Evolutionary conservation across 2,329 filamentous ascomycete genomes (phyloP).

Genomic region (Talaromyces sp.): DNA sequence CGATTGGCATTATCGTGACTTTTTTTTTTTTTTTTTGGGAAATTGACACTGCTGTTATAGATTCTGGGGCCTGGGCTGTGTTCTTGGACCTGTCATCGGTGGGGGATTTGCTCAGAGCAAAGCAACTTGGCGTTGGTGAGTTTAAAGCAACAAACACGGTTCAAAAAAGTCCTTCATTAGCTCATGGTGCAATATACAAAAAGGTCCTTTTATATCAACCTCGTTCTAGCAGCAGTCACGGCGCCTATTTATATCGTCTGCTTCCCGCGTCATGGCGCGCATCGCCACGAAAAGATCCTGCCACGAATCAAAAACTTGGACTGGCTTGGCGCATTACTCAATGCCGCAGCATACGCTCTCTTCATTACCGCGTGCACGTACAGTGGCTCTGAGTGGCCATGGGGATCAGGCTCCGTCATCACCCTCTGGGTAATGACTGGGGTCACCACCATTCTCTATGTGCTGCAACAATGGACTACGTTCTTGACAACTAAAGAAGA

Average conservation of each 20-base stretch:
- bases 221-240: constrained; percentile 40
- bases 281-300: constrained; percentile 14
- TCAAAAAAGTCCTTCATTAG: no score
- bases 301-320: constrained; percentile 31
- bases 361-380: constrained; percentile 46
- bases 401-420: constrained; percentile 42
- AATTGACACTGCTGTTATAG: no score
- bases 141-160: no score
- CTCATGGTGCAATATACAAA: background rate
- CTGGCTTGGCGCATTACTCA: constrained; percentile 40
- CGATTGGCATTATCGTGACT: no score
- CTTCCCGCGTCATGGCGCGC: constrained; percentile 25
- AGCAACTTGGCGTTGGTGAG: constrained; percentile 22
- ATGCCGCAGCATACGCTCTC: constrained; percentile 30
- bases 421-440: constrained; percentile 43
- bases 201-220: constrained; percentile 46
- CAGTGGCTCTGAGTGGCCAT: constrained; percentile 44
- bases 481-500: background rate
- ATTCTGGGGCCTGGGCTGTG: constrained; percentile 29
- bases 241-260: constrained; percentile 39
- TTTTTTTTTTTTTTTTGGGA: no score
- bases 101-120: constrained; percentile 27
- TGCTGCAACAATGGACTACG: constrained; percentile 26
- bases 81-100: constrained; percentile 35
- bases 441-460: constrained; percentile 40